phyloP scores from a whole-genome alignment of 805 yeast species.

The Candida suzukii region DNA sequence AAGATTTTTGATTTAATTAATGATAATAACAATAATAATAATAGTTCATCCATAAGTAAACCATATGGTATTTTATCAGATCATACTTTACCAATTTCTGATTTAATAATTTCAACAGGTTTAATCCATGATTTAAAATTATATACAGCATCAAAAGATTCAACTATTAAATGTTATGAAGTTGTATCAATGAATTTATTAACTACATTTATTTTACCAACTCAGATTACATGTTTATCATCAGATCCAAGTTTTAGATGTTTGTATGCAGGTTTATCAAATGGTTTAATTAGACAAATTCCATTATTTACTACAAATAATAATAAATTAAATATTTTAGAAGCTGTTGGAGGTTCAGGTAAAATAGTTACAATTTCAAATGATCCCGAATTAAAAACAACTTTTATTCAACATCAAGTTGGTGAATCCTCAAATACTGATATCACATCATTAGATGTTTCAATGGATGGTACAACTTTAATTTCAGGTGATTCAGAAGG shows the following conservation, averaged over 20 bases:
- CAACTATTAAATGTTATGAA: slow-evolving; percentile 68
- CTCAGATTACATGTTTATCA: slow-evolving; percentile 48
- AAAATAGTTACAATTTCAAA: slow-evolving; percentile 42
- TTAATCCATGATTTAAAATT: slow-evolving; percentile 51
- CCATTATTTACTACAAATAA: slow-evolving; percentile 38
- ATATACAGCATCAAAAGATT: slow-evolving; percentile 65
- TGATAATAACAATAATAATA: slow-evolving; percentile 21
- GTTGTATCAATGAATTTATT: slow-evolving; percentile 38
- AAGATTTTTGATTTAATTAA: slow-evolving; percentile 51
- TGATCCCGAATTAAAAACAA: slow-evolving; percentile 41
- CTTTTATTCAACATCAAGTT: slow-evolving; percentile 45
- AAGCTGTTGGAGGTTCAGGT: slow-evolving; percentile 54
- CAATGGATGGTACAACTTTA: slow-evolving; percentile 69
- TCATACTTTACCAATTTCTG: slow-evolving; percentile 43
- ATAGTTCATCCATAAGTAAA: slow-evolving; percentile 28
- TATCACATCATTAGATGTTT: slow-evolving; percentile 49
- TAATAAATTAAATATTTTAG: slow-evolving; percentile 32
- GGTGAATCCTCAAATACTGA: slow-evolving; percentile 20
- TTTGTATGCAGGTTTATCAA: slow-evolving; percentile 58
- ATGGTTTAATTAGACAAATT: slow-evolving; percentile 55
- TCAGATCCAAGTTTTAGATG: slow-evolving; percentile 77
- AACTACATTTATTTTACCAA: slow-evolving; percentile 66
- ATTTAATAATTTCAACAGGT: slow-evolving; percentile 37
- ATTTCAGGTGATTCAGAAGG: slow-evolving; percentile 76
- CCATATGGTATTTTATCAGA: slow-evolving; percentile 57